Conservation (phyloP, 2,329 filamentous ascomycete genomes). For the Paracoccidioides brasiliensis region DNA sequence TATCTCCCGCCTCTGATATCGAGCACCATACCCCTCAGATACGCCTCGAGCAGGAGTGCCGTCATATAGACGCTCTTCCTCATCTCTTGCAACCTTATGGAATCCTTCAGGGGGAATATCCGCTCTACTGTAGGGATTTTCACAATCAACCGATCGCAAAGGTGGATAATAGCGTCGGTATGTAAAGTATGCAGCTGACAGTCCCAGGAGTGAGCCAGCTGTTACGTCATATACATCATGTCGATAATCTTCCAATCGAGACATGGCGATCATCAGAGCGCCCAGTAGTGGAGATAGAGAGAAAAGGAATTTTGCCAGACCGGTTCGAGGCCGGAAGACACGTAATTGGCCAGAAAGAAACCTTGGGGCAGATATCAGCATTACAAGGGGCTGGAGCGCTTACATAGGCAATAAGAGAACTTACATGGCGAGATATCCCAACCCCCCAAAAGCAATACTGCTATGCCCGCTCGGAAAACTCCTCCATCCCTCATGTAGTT, state of each 20-base stretch:
- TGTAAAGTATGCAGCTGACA: conserved; percentile 43
- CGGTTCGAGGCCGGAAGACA: conserved; percentile 45
- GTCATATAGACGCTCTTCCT: conserved; percentile 8
- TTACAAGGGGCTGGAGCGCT: no score
- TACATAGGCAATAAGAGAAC: conserved; percentile 11
- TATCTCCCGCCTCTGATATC: conserved; percentile 1
- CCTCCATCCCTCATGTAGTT: conserved; percentile 51
- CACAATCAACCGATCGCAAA: conserved; percentile 6
- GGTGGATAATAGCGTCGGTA: conserved; percentile 49
- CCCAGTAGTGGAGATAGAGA: conserved; percentile 43
- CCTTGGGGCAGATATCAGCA: conserved; percentile 14
- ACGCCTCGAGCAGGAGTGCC: background rate
- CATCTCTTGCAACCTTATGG: conserved; percentile 7
- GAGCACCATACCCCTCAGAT: background rate
- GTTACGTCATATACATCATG: conserved; percentile 53
- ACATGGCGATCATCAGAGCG: conserved; percentile 48
- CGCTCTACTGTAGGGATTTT: conserved; percentile 7
- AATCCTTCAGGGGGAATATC: conserved; percentile 4
- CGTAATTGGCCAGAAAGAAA: conserved; percentile 44
- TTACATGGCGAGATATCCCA: conserved; percentile 45
- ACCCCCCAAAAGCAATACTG: conserved; percentile 47
- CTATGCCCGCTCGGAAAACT: conserved; percentile 52
- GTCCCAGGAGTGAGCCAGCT: conserved; percentile 41
- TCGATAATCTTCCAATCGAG: conserved; percentile 49
- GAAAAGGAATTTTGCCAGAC: conserved; percentile 42